Conservation (phyloP, 768 basidiomycete species). For the Hericium erinaceus region DNA sequence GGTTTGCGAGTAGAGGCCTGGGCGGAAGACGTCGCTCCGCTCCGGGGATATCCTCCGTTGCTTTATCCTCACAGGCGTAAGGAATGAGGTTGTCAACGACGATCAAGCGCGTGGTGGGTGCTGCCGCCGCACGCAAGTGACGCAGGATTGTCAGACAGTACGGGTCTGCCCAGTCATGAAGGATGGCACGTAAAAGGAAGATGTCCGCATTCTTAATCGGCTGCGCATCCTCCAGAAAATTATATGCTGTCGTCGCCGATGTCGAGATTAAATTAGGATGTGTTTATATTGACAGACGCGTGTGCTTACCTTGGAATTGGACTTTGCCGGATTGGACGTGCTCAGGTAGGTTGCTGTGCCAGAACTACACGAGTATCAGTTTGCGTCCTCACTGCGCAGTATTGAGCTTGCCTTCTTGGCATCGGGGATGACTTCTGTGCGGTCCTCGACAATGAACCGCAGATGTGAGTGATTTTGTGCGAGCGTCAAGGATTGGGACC, state of each 20-base stretch:
- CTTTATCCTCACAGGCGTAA: conserved; percentile 13
- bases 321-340: not conserved
- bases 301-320: not conserved
- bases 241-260: not conserved
- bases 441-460: conserved; percentile 45
- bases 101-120: conserved; percentile 28
- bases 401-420: not conserved
- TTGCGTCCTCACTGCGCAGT: not conserved
- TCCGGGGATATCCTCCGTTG: not conserved
- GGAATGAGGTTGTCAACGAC: conserved; percentile 32
- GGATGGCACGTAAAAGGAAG: conserved; percentile 27
- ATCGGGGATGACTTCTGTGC: not conserved
- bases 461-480: conserved; percentile 30
- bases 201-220: conserved; percentile 27
- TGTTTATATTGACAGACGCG: not conserved
- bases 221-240: conserved; percentile 17
- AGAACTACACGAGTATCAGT: not conserved
- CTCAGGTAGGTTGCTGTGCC: not conserved
- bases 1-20: conserved; percentile 14
- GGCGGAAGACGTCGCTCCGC: not conserved
- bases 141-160: conserved; percentile 25
- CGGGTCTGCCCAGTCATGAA: conserved; percentile 33
- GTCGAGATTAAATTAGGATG: not conserved
- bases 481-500: conserved; percentile 37
- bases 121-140: conserved; percentile 28